These are phyloP conservation scores for Cyberlindnera sargentensis DNA, from an alignment of 805 yeast genomes.

Conservation along the genomic window DNA sequence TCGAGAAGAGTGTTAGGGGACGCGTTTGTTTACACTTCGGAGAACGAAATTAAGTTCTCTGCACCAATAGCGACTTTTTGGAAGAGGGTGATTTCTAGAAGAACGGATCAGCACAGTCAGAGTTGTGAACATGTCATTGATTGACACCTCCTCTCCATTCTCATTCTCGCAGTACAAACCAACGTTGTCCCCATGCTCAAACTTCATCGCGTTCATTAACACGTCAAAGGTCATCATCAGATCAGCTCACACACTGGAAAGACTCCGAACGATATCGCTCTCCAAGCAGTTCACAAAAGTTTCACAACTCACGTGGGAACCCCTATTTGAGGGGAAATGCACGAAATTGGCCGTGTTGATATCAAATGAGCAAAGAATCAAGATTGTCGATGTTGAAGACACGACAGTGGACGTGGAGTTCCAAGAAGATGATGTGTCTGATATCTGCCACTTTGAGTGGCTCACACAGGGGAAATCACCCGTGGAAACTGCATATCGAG, in stretches of 20 bases:
- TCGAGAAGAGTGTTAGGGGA: too few relatives aligned
- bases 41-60: too few relatives aligned
- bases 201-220: slow-evolving; percentile 11
- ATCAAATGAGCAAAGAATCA: slow-evolving; percentile 2
- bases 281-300: slow-evolving; percentile 6
- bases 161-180: slow-evolving; percentile 8
- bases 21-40: too few relatives aligned
- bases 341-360: slow-evolving; percentile 12
- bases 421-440: slow-evolving; percentile 15
- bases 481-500: slow-evolving; percentile 14
- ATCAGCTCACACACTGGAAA: slow-evolving; percentile 7
- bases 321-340: not conserved
- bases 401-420: slow-evolving; percentile 9
- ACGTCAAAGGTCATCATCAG: slow-evolving; percentile 11
- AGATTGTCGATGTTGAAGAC: slow-evolving; percentile 11
- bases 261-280: slow-evolving; percentile 5
- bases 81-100: too few relatives aligned
- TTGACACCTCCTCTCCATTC: not conserved
- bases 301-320: slow-evolving; percentile 17
- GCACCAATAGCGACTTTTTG: too few relatives aligned
- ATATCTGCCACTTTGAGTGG: slow-evolving; percentile 15
- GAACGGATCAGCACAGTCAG: too few relatives aligned
- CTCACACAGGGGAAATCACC: slow-evolving; percentile 1
- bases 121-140: too few relatives aligned
- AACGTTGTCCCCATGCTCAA: slow-evolving; percentile 9